Conservation (phyloP, 176 grass and related monocot species). For the maize (Zea mays) region DNA sequence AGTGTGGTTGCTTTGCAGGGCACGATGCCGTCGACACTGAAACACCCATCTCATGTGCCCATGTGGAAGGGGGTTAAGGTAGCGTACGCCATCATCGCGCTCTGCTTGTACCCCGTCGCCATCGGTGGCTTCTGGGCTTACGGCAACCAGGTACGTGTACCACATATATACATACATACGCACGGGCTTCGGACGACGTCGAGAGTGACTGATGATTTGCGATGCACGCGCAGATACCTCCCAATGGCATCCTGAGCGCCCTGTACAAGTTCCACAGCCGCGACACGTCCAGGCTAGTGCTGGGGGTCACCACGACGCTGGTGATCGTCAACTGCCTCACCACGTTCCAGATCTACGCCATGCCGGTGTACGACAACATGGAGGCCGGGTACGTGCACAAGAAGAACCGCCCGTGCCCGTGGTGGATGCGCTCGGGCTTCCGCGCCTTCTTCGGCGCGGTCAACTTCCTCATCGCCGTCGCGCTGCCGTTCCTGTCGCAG, state of each 20-base stretch:
- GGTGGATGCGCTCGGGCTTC: constrained; percentile 60
- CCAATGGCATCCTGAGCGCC: constrained; percentile 65
- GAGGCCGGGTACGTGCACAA: constrained; percentile 74
- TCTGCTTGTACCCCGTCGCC: constrained; percentile 76
- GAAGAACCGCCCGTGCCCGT: constrained; percentile 77
- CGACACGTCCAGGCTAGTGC: constrained; percentile 59
- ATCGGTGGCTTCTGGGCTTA: constrained; percentile 96
- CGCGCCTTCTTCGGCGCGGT: constrained; percentile 60
- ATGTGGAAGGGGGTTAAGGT: constrained; percentile 96
- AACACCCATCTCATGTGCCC: constrained; percentile 81
- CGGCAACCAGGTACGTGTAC: constrained; percentile 43
- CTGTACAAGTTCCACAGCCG: constrained; percentile 67
- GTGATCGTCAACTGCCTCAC: constrained; percentile 87
- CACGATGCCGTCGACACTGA: constrained; percentile 88
- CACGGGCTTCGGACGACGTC: too few relatives aligned
- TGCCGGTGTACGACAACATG: constrained; percentile 89
- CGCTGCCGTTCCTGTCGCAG: constrained; percentile 77
- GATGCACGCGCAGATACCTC: constrained; percentile 51
- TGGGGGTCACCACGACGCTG: constrained; percentile 65
- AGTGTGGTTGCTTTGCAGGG: constrained; percentile 53
- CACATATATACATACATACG: not conserved
- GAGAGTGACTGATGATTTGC: not conserved
- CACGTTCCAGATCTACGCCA: constrained; percentile 86
- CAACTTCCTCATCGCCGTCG: constrained; percentile 66
- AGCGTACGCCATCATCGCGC: constrained; percentile 64